Base-by-base conservation (phyloP, 805 yeast genomes). In the Jamesozyma spencerorum region DNA sequence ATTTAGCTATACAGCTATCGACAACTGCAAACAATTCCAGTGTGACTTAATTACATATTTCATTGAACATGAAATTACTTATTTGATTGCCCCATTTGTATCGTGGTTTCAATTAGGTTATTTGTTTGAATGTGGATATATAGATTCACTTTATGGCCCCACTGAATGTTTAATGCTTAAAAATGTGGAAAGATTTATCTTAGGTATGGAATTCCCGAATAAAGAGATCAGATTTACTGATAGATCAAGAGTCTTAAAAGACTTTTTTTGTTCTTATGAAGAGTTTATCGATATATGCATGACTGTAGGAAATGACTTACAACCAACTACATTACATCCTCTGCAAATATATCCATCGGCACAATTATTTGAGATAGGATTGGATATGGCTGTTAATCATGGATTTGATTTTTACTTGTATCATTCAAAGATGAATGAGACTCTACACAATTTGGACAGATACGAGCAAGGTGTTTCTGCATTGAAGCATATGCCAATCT, bases 71-170 rank as follows among this genome's bases (percentile, higher is more conserved):
- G 71, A 66, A 2, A 62, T 84, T 12, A 81, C 79, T 43, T 88
- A 72, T 55, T 60, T 85, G 41, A 75, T 87, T 11, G 82, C 94
- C 31, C 97, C 97, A 3, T 87, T 77, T 55, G 71, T 78, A 33
- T 77, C 96, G 0, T 78, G 85, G 63, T 73, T 79, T 31, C 96
- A 90, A 61, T 68, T 90, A 51, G 76, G 83, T 5, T 85, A 85
- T 53, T 64, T 90, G 51, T 70, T 72, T 47, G 72, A 72, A 35
- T 66, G 66, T 37, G 69, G 66, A 0, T 63, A 68, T 34, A 72
- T 90, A 38, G 87, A 88, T 58, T 78, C 82, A 4, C 75, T 88
- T 30, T 83, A 79, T 60, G 95, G 94, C 0, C 80, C 95, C 5
- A 80, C 87, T 1, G 97, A 90, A 51, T 70, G 79, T 29, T 64